These are phyloP conservation scores for Wickerhamomyces sp. DNA, from an alignment of 1,139 yeast genomes.

Conservation along the genomic window DNA sequence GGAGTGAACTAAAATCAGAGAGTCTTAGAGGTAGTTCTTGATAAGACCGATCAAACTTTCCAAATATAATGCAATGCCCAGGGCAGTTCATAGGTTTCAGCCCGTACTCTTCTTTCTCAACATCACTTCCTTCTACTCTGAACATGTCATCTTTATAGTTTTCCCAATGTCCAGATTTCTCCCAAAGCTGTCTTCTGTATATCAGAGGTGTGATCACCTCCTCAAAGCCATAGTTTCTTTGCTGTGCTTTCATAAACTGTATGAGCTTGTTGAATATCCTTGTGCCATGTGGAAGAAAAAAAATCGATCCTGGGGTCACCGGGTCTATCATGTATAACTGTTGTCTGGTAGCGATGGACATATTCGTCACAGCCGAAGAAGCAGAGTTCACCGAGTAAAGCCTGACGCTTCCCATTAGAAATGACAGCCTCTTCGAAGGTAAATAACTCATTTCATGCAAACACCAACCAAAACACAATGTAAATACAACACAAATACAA, in stretches of 20 bases:
- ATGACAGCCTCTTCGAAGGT: not conserved
- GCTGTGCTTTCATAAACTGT: constrained; percentile 74
- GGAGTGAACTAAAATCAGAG: constrained; percentile 91
- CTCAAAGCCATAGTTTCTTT: constrained; percentile 76
- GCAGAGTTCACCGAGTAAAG: not conserved
- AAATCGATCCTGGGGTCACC: constrained; percentile 81
- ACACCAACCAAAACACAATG: too few species aligned
- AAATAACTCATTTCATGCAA: not conserved
- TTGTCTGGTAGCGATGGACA: constrained; percentile 57
- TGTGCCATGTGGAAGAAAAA: constrained; percentile 90
- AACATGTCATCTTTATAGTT: constrained; percentile 96
- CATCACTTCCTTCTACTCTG: constrained; percentile 49
- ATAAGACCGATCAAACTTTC: constrained; percentile 78
- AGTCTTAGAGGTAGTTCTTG: constrained; percentile 85
- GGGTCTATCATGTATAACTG: constrained; percentile 73
- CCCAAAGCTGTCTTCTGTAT: constrained; percentile 82
- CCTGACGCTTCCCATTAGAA: not conserved
- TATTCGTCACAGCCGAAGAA: constrained; percentile 29
- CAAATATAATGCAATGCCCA: constrained; percentile 89
- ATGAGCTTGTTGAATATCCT: constrained; percentile 75
- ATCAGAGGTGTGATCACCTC: constrained; percentile 94
- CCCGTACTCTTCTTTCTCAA: constrained; percentile 59
- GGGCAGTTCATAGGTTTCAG: constrained; percentile 99
- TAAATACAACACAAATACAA: too few species aligned
- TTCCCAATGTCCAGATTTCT: constrained; percentile 93